Base-by-base conservation (phyloP, 108 stramenopile genomes). In the Cyclotella atomus region DNA sequence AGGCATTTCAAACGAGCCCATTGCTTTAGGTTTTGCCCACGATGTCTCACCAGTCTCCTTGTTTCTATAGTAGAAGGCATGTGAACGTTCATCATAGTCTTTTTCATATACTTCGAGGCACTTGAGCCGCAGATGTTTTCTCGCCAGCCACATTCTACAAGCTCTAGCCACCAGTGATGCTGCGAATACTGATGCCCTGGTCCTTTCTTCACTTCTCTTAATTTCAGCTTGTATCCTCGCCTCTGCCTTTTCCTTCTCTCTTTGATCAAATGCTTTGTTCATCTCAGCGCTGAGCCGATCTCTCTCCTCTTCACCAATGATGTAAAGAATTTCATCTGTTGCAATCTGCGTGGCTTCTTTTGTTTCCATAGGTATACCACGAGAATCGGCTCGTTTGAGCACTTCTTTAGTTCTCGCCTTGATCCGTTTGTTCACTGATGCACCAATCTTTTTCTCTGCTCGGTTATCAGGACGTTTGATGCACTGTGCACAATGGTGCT, bases 1-100 rank as follows among this genome's bases (percentile, higher is more conserved):
- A 12, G 77, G 77, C 5, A 79, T 68, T 23, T 79, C 77, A 33
- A 73, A 79, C 16, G 21, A 4, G 5, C 77, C 77, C 65, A 79
- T 68, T 41, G 77, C 77, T 62, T 59, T 73, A 57, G 77, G 77
- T n/a, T 79, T 79, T 17, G 59, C 25, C 77, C 77, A 79, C 2
- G 47, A 50, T 0, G 30, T 46, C 10, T 79, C 66, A 1, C 65
- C 65, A 2, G 72, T 73, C 21, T 19, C 21, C 43, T 21, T 68
- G 55, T 79, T 67, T 36, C 3, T 50, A 49, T 79, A 79, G 45
- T 68, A 79, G 65, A 79, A 79, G 0, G 65, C 32, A 47, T 79
- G 77, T 14, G 63, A 35, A 9, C n/a, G 2, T 15, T 23, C 65
- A 45, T 79, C 77, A 19, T 59, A 79, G n/a, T 49, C 57, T 25